A percentile compares a stretch with the other conserved stretches of the same genome.
Evolutionary conservation across 2,329 filamentous ascomycete species (phyloP).

Genomic region (Tolypocladium tundrense): DNA sequence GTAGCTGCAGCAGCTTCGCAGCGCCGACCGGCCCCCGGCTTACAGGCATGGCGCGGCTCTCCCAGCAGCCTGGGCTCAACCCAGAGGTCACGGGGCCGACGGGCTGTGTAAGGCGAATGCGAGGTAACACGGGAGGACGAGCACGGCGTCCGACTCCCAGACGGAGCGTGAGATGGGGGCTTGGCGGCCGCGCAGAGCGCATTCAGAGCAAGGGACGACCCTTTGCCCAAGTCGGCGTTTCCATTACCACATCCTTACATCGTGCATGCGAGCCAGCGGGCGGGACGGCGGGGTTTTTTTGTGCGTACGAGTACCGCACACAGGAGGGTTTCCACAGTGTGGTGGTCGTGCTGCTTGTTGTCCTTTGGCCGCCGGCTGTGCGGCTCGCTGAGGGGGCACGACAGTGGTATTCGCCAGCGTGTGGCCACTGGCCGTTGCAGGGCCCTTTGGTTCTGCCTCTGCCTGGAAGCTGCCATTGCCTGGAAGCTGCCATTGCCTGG

Average conservation of each 20-base stretch:
- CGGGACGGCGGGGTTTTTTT: not conserved
- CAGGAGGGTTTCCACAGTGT: not conserved
- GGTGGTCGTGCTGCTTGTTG: not conserved
- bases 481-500: not conserved
- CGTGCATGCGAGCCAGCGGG: not conserved
- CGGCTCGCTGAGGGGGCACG: not conserved
- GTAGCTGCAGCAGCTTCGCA: not conserved
- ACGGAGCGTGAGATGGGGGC: not conserved
- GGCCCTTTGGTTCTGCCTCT: not conserved
- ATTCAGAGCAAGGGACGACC: not conserved
- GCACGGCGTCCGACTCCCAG: not conserved
- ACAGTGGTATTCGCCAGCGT: not conserved
- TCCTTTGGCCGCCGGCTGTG: not conserved
- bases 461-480: not conserved
- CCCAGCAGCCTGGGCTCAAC: not conserved
- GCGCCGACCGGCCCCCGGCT: not conserved
- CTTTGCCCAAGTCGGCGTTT: conserved; percentile 3
- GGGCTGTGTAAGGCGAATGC: not conserved
- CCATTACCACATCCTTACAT: conserved; percentile 7
- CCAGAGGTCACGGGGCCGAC: not conserved
- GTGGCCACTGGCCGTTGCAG: not conserved
- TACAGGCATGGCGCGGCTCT: not conserved
- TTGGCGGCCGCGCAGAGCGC: not conserved
- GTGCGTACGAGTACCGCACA: too few relatives aligned
- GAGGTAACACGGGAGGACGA: not conserved